Percentiles rank a stretch among this genome's conserved stretches.
Conservation (phyloP, 495 filamentous ascomycete genomes). For the Neurospora sp. region DNA sequence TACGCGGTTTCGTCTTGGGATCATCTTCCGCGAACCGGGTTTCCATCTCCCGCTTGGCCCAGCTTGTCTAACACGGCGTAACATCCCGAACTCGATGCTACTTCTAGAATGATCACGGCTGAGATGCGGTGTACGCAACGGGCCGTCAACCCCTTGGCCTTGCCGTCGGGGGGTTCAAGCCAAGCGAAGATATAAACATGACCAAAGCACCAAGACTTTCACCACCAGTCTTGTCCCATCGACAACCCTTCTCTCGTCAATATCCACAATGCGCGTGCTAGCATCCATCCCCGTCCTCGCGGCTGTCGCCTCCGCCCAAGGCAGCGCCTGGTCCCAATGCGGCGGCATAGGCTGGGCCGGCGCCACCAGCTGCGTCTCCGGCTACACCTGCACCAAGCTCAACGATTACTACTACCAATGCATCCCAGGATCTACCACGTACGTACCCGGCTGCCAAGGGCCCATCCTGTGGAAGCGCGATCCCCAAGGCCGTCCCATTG, state of each 20-base stretch:
- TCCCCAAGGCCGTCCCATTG: neutral
- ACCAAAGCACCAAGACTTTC: neutral
- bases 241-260: neutral
- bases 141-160: neutral
- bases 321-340: slow-evolving; percentile 15
- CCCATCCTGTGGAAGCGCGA: neutral
- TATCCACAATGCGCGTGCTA: slow-evolving; percentile 6
- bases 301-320: slow-evolving; percentile 9
- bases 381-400: slow-evolving; percentile 8
- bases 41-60: neutral
- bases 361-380: slow-evolving; percentile 4
- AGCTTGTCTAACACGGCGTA: neutral
- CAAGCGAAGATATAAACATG: neutral
- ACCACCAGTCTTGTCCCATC: neutral
- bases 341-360: slow-evolving; percentile 7
- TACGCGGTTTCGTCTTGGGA: neutral
- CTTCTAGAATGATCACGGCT: neutral
- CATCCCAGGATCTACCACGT: neutral
- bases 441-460: slow-evolving; percentile 4
- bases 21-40: neutral
- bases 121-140: neutral
- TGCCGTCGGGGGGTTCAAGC: neutral
- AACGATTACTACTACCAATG: neutral
- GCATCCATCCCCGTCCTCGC: slow-evolving; percentile 5
- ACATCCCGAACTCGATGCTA: neutral